Evolutionary conservation across 805 yeast species (phyloP).

Genomic region (Pichia membranifaciens): DNA sequence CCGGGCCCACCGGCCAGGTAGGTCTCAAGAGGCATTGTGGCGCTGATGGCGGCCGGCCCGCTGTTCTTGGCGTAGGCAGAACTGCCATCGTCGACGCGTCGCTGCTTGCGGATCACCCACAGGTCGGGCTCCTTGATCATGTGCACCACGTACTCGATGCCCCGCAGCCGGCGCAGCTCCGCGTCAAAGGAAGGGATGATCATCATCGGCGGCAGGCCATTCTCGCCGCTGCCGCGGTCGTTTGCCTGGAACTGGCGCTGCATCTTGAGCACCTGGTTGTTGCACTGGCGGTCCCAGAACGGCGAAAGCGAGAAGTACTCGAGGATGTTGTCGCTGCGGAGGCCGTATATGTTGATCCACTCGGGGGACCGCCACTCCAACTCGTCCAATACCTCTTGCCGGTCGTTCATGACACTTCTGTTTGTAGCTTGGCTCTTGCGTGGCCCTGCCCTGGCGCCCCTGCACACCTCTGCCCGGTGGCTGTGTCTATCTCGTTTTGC

Average conservation of each 20-base stretch:
- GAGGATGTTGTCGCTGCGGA: slow-evolving; percentile 81
- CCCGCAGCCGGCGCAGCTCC: slow-evolving; percentile 72
- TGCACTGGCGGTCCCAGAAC: slow-evolving; percentile 88
- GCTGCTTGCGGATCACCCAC: slow-evolving; percentile 86
- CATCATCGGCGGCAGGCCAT: slow-evolving; percentile 21
- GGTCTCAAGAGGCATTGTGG: slow-evolving; percentile 78
- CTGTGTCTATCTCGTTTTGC: too few species aligned
- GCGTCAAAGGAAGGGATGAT: slow-evolving; percentile 32
- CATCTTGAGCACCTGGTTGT: slow-evolving; percentile 93
- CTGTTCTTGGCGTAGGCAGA: not conserved
- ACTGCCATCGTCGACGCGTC: slow-evolving; percentile 42
- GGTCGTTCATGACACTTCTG: not conserved
- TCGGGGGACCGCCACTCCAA: slow-evolving; percentile 97
- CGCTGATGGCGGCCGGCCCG: slow-evolving; percentile 46
- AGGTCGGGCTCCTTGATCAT: slow-evolving; percentile 81
- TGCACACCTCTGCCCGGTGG: too few species aligned
- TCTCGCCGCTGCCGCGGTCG: not conserved
- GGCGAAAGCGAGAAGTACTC: slow-evolving; percentile 94
- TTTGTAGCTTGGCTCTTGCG: too few species aligned
- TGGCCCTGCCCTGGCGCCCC: too few species aligned
- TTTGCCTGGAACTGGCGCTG: slow-evolving; percentile 70
- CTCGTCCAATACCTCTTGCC: slow-evolving; percentile 52
- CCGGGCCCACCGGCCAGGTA: slow-evolving; percentile 87
- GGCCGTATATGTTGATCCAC: slow-evolving; percentile 87
- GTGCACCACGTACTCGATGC: slow-evolving; percentile 76